Conservation (phyloP, 1,284 basidiomycete species). For the Cutaneotrichosporon cutaneum region DNA sequence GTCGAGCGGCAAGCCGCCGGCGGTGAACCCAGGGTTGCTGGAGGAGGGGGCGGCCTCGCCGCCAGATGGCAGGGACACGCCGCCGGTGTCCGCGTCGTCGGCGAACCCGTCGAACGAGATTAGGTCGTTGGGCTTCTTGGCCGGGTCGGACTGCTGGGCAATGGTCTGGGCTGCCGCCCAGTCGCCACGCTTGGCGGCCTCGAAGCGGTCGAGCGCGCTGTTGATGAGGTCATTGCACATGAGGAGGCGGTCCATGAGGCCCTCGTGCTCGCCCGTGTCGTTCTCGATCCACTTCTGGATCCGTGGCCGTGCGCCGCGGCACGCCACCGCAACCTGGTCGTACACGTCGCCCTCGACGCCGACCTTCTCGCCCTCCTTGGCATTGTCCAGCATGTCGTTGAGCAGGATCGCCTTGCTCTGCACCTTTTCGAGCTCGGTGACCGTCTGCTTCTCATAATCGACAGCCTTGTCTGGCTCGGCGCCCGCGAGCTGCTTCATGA, state of each 20-base stretch:
- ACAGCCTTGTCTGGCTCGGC: conserved; percentile 92
- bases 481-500: conserved; percentile 95
- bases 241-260: conserved; percentile 89
- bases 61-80: conserved; percentile 43
- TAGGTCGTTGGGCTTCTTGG: conserved; percentile 34
- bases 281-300: conserved; percentile 99
- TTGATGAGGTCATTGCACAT: conserved; percentile 98
- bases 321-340: conserved; percentile 88
- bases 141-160: conserved; percentile 6
- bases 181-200: conserved; percentile 88
- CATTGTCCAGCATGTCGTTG: conserved; percentile 96
- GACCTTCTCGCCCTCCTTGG: conserved; percentile 73
- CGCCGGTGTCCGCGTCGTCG: conserved; percentile 37
- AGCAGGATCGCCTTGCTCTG: conserved; percentile 91
- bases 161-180: conserved; percentile 53
- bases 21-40: conserved; percentile 33
- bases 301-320: conserved; percentile 82
- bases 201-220: conserved; percentile 82
- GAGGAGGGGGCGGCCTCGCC: conserved; percentile 26
- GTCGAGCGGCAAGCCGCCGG: conserved; percentile 52
- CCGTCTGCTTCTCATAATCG: conserved; percentile 85
- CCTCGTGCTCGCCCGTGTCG: conserved; percentile 67
- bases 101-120: conserved; percentile 55
- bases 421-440: conserved; percentile 88
- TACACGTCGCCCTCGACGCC: conserved; percentile 87